Percentiles rank a stretch among this genome's conserved stretches.
These are phyloP conservation scores for Prinsepia uniflora DNA, from an alignment of 306 rosid genomes.

Conservation along the genomic window DNA sequence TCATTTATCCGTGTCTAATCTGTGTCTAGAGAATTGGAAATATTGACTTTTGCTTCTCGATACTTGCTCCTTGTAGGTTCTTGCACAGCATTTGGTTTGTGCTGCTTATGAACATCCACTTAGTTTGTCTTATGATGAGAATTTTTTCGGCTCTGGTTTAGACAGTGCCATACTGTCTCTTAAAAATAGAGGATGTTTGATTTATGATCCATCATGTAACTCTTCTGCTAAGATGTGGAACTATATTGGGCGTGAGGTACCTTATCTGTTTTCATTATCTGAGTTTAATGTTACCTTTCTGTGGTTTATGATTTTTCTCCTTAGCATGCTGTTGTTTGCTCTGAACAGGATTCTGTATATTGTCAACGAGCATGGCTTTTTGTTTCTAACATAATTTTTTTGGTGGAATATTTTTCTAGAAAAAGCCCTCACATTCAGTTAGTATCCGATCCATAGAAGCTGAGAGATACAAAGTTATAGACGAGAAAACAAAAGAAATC, in stretches of 20 bases:
- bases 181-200: constrained; percentile 57
- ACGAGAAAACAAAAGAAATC: constrained; percentile 46
- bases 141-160: constrained; percentile 66
- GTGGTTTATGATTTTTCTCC: constrained; percentile 20
- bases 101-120: constrained; percentile 81
- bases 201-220: constrained; percentile 43
- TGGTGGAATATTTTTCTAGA: constrained; percentile 37
- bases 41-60: constrained; percentile 23
- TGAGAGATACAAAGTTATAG: constrained; percentile 61
- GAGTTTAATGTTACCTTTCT: constrained; percentile 21
- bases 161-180: constrained; percentile 46
- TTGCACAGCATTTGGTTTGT: constrained; percentile 82
- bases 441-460: constrained; percentile 81
- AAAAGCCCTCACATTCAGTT: constrained; percentile 66
- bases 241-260: constrained; percentile 78
- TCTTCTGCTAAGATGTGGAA: constrained; percentile 58
- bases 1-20: background rate
- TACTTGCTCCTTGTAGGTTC: constrained; percentile 50
- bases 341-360: constrained; percentile 1
- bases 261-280: constrained; percentile 13
- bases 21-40: constrained; percentile 13
- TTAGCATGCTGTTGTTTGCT: constrained; percentile 16
- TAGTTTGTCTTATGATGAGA: constrained; percentile 60
- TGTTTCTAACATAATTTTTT: background rate
- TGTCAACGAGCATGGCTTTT: background rate